These are phyloP conservation scores for Rutidosis leptorrhynchoides DNA, from an alignment of 129 eudicot genomes.

Conservation along the genomic window DNA sequence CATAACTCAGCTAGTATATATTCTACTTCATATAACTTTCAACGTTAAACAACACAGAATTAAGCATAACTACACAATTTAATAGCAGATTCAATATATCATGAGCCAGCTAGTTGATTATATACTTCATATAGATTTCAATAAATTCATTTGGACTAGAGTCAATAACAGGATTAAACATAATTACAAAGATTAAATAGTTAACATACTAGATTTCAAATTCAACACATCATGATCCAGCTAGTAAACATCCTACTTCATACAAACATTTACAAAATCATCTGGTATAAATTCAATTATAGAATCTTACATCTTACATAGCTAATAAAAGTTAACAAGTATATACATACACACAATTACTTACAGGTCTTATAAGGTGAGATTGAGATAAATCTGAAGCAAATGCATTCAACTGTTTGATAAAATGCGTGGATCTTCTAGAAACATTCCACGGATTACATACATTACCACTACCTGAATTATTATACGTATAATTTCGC, in stretches of 20 bases:
- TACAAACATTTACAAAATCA: background rate
- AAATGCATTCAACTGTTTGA: conserved; percentile 42
- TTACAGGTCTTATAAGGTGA: conserved; percentile 44
- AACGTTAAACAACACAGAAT: background rate
- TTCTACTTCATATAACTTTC: background rate
- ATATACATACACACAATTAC: background rate
- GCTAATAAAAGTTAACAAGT: background rate
- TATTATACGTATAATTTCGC: conserved; percentile 6
- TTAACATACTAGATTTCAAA: background rate
- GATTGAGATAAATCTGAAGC: conserved; percentile 48
- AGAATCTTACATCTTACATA: background rate
- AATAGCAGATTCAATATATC: background rate
- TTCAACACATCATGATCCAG: background rate
- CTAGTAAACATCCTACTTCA: background rate
- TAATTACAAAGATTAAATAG: background rate
- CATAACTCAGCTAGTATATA: background rate
- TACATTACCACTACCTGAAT: background rate
- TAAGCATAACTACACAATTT: background rate
- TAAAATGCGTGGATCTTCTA: conserved; percentile 32
- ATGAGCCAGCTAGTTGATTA: background rate
- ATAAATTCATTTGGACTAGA: no score
- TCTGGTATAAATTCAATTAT: background rate
- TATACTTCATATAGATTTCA: no score
- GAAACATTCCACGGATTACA: conserved; percentile 37
- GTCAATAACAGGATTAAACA: background rate